Evolutionary conservation across 2,329 filamentous ascomycete species (phyloP), one percentile per base, ranked within the genome.

Genomic region (Didymella keratinophila): DNA sequence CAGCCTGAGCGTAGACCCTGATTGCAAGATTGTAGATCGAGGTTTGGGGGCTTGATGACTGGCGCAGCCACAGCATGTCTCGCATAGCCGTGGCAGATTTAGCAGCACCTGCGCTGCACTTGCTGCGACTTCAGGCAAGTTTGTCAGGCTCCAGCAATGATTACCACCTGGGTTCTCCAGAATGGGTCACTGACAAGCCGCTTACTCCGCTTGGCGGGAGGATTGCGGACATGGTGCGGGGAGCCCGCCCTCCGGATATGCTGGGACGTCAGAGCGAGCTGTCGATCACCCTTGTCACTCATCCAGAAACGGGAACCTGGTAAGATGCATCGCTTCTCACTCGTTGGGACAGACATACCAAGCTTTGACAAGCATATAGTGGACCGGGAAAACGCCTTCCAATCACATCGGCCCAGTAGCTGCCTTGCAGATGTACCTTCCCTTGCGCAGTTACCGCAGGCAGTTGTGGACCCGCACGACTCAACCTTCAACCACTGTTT

Each of bases 221-320:
- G 30, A 28, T 36, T 51, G 45, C 56, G 56, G 56, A 58, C 56
- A 18, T 58, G n/a, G 52, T 44, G 50, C 39, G 45, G 56, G 56
- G 56, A 54, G 50, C 20, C 50, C 45, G 50, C 20, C 34, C n/a
- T 39, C n/a, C 49, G 48, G 32, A 50, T 39, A 39, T 37, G 37
- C 30, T 44, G 20, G 36, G n/a, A 43, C 36, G 9, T 39, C 23
- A 48, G 30, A 27, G 28, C 16, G 37, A 52, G 49, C 6, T 37
- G 45, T 45, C 50, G 56, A 53, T 58, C 55, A 48, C 23, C 11
- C 11, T 8, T n/a, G 10, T 27, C 52, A 37, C 18, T 18, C 32
- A 23, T 41, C 50, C 50, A 10, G 14, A 46, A 27, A 27, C 21
- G 34, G 50, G 20, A 12, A n/a, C 41, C 27, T 21, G 20, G 27